Evolutionary conservation across 78 protist genomes (phyloP).

Genomic region (Bodo saltans): DNA sequence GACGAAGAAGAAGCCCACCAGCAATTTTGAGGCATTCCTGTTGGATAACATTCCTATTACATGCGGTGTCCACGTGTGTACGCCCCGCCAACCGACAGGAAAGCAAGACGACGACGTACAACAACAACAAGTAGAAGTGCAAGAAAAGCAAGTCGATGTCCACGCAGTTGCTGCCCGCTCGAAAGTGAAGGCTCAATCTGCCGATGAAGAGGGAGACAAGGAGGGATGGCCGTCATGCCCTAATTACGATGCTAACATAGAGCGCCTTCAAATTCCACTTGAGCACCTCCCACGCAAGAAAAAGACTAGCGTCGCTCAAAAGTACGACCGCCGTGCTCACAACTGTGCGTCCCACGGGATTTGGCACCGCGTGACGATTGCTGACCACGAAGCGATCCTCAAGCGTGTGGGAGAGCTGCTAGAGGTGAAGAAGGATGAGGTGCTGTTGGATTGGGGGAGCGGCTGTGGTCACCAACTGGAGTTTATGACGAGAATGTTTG

Average conservation of each 20-base stretch:
- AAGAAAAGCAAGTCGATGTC: too few species aligned
- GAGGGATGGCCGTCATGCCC: too few species aligned
- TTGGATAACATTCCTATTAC: neutral
- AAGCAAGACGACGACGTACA: too few species aligned
- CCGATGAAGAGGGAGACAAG: too few species aligned
- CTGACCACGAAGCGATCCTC: slow-evolving; percentile 20
- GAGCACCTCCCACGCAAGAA: slow-evolving; percentile 28
- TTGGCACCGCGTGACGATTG: neutral
- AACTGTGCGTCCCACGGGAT: slow-evolving; percentile 19
- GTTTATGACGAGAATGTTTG: neutral
- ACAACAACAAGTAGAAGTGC: too few species aligned
- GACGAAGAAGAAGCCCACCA: neutral
- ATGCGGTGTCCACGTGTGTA: neutral
- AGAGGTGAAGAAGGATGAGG: neutral
- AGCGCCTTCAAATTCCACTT: slow-evolving; percentile 3
- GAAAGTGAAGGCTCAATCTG: too few species aligned
- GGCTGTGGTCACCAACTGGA: slow-evolving; percentile 23
- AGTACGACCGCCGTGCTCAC: slow-evolving; percentile 20
- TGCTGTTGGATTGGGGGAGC: slow-evolving; percentile 22
- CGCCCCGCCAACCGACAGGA: too few species aligned
- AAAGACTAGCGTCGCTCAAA: slow-evolving; percentile 15
- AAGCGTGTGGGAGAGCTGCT: neutral
- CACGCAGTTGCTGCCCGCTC: too few species aligned
- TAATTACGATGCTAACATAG: neutral
- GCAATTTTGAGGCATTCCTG: neutral